A percentile compares a stretch with the other conserved stretches of the same genome.
These are phyloP conservation scores for Apiosordaria backusii DNA, from an alignment of 495 filamentous ascomycete genomes.

Conservation along the genomic window DNA sequence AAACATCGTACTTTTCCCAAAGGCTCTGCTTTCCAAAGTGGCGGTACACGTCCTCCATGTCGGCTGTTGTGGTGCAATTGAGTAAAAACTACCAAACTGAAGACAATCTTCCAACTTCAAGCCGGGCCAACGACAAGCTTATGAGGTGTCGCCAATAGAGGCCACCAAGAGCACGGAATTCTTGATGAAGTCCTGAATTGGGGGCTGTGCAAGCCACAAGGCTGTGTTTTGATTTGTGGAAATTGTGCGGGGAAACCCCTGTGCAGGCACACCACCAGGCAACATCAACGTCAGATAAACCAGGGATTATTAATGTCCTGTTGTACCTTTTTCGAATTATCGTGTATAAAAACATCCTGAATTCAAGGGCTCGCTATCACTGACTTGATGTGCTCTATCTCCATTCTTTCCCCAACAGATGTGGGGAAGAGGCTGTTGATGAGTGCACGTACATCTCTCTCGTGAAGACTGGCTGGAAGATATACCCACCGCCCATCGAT, in stretches of 20 bases:
- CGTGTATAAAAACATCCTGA: too few species aligned
- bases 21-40: conserved; percentile 22
- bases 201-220: conserved; percentile 6
- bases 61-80: background rate
- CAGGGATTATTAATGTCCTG: too few species aligned
- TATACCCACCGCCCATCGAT: conserved; percentile 43
- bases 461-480: conserved; percentile 25
- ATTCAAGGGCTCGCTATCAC: too few species aligned
- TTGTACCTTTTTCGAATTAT: too few species aligned
- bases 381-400: too few species aligned
- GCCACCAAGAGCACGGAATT: background rate
- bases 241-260: conserved; percentile 9
- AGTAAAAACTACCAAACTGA: background rate
- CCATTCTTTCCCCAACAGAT: too few species aligned
- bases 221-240: background rate
- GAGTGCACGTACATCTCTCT: background rate
- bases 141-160: background rate
- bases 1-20: conserved; percentile 24
- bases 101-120: background rate
- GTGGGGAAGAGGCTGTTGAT: background rate
- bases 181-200: background rate
- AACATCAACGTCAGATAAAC: background rate
- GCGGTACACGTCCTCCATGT: conserved; percentile 25
- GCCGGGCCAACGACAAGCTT: background rate
- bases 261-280: conserved; percentile 39